phyloP scores from a whole-genome alignment of 805 yeast species.

The Wickerhamiella galacta region DNA sequence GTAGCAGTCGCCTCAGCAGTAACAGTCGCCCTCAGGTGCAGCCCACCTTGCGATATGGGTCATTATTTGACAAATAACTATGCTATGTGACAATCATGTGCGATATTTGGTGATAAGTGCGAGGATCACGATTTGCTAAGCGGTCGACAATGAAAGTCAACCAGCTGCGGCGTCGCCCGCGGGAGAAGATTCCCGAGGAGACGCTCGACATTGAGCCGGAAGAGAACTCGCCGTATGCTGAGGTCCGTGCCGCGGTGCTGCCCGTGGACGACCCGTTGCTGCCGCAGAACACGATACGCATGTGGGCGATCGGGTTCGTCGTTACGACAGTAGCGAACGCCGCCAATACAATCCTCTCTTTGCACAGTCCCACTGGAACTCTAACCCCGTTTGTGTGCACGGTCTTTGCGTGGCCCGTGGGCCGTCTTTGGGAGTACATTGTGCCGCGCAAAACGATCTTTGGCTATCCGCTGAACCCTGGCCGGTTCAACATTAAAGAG shows the following conservation, averaged over 20 bases:
- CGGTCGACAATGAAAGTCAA: too few species aligned
- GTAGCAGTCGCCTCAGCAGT: too few species aligned
- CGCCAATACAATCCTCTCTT: constrained; percentile 40
- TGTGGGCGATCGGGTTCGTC: constrained; percentile 35
- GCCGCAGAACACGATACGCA: constrained; percentile 38
- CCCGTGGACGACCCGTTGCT: constrained; percentile 35
- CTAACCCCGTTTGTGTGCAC: constrained; percentile 40
- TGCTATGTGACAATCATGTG: too few species aligned
- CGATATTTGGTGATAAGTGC: too few species aligned
- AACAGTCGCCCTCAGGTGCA: too few species aligned
- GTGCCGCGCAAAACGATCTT: constrained; percentile 22
- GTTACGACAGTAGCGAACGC: constrained; percentile 43
- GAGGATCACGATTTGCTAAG: too few species aligned
- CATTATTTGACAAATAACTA: too few species aligned
- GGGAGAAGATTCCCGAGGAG: constrained; percentile 1
- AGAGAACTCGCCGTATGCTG: constrained; percentile 41
- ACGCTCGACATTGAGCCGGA: constrained; percentile 6
- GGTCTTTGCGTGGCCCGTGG: constrained; percentile 49
- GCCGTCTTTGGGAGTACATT: constrained; percentile 30
- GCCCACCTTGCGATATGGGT: too few species aligned
- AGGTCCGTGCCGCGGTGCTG: constrained; percentile 49
- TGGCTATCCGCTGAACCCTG: constrained; percentile 35
- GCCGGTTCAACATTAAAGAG: constrained; percentile 47
- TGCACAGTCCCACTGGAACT: constrained; percentile 39
- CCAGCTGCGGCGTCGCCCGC: too few species aligned